Conservation (phyloP, 768 basidiomycete species). For the Trametes villosa region DNA sequence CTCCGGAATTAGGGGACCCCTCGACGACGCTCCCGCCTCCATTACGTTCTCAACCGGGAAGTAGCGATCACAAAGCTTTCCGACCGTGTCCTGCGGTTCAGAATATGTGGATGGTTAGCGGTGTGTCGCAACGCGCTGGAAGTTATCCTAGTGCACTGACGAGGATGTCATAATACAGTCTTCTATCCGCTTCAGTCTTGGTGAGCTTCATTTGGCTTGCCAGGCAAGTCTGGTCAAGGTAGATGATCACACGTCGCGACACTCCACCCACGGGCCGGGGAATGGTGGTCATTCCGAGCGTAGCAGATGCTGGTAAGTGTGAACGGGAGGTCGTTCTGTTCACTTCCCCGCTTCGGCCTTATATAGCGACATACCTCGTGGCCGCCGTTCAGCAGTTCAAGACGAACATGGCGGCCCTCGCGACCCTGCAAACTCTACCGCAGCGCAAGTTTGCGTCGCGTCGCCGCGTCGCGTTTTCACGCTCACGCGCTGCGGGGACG, state of each 20-base stretch:
- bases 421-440: no score
- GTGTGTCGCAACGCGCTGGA: neutral
- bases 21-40: neutral
- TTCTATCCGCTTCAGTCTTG: neutral
- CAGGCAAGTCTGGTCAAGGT: neutral
- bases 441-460: no score
- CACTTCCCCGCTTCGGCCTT: no score
- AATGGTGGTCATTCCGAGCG: neutral
- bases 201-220: neutral
- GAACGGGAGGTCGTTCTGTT: no score
- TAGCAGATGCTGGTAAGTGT: neutral
- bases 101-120: neutral
- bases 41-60: neutral
- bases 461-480: no score
- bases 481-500: no score
- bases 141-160: neutral
- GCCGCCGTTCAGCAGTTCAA: no score
- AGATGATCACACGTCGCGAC: neutral
- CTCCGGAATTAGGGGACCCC: neutral
- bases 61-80: slow-evolving; percentile 6
- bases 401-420: no score
- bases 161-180: neutral
- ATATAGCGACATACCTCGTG: no score
- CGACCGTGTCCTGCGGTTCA: neutral
- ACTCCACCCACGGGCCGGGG: neutral